Evolutionary conservation across 768 basidiomycete genomes (phyloP).

Genomic region (Russula olivacea): DNA sequence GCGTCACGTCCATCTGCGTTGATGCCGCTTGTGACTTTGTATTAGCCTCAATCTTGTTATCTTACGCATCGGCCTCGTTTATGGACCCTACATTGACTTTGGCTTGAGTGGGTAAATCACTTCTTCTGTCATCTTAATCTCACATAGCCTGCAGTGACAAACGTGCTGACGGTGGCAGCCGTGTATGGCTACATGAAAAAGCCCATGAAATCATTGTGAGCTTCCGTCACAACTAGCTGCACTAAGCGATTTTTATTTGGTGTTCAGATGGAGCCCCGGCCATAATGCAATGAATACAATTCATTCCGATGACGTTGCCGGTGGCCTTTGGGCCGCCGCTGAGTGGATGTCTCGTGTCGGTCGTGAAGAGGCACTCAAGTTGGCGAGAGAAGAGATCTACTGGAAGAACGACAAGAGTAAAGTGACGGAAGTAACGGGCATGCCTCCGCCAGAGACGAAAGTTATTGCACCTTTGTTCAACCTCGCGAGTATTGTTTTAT

Average conservation of each 20-base stretch:
- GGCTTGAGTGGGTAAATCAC: slow-evolving; percentile 35
- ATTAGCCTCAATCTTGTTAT: slow-evolving; percentile 74
- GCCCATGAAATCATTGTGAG: slow-evolving; percentile 81
- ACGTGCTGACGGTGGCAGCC: slow-evolving; percentile 66
- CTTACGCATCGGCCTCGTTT: slow-evolving; percentile 65
- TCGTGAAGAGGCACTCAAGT: slow-evolving; percentile 53
- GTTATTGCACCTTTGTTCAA: slow-evolving; percentile 78
- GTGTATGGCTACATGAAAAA: slow-evolving; percentile 80
- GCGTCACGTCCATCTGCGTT: slow-evolving; percentile 27
- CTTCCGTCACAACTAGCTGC: slow-evolving; percentile 10
- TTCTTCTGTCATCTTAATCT: neutral
- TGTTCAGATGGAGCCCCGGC: slow-evolving; percentile 68
- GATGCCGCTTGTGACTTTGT: neutral
- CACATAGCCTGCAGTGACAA: slow-evolving; percentile 44
- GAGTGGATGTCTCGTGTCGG: slow-evolving; percentile 66
- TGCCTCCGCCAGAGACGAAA: slow-evolving; percentile 49
- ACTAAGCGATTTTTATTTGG: neutral
- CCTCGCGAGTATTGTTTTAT: slow-evolving; percentile 42
- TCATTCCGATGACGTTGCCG: slow-evolving; percentile 75
- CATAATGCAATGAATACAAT: slow-evolving; percentile 69
- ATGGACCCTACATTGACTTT: slow-evolving; percentile 75
- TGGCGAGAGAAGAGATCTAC: slow-evolving; percentile 60
- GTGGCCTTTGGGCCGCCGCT: slow-evolving; percentile 68
- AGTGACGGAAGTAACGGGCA: slow-evolving; percentile 55
- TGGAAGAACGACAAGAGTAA: slow-evolving; percentile 72